Evolutionary conservation across 2,329 filamentous ascomycete species (phyloP), one percentile per base, ranked within the genome.

Genomic region (Parascedosporium putredinis): DNA sequence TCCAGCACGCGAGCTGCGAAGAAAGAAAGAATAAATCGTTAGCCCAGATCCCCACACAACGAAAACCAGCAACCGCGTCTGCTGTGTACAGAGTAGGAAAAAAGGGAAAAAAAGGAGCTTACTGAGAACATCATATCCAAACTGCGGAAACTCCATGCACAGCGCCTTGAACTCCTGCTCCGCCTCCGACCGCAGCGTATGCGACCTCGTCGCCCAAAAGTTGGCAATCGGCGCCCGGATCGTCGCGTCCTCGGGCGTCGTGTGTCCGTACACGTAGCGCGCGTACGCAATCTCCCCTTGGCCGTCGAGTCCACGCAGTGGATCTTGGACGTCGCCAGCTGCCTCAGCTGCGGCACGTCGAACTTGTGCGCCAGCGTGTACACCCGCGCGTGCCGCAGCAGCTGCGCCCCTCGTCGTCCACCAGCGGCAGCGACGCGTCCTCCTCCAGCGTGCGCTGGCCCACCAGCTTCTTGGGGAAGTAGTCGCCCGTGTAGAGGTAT

Each of bases 71-170:
- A 23, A 12, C 27, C 27, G 12, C 27, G 7, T 31, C 27, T n/a
- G n/a, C n/a, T n/a, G n/a, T n/a, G 27, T 12, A 6, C 7, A n/a
- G 45, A 24, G 38, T 9, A 22, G 34, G 43, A 27, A 2, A 12
- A 9, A 9, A 18, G 3, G 18, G 27, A 25, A 24, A 8, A 42
- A 48, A 24, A 46, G 6, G 22, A 50, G 70, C 75, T 57, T 72
- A 88, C 81, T 89, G 53, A 96, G 78, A 50, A 97, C 86, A 65
- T 96, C 90, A 70, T 90, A 96, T 61, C 86, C 86, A 63, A 96
- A 96, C 62, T 94, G 85, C 16, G 90, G 90, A 63, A 83, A 89
- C 68, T 95, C 86, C 63, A 95, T 70, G 69, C 90, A 95, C 67
- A 95, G 79, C 43, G 76, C 66, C 64, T 83, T 81, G 77, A 95